These are phyloP conservation scores for Cyclocybe cylindracea DNA, from an alignment of 768 basidiomycete species.

Conservation along the genomic window DNA sequence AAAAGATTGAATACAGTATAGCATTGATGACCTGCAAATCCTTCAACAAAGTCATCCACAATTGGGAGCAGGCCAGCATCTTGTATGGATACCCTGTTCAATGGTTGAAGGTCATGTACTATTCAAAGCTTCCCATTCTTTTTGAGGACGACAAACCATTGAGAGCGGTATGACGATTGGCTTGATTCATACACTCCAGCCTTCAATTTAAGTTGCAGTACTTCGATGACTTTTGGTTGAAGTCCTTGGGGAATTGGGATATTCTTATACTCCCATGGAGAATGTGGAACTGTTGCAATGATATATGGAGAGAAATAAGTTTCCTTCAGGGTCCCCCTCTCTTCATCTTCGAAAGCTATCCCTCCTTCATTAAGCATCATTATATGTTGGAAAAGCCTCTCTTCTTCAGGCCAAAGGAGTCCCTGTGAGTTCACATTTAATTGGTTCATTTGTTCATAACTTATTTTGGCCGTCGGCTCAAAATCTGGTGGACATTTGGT, in stretches of 20 bases:
- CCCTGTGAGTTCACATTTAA: constrained; percentile 8
- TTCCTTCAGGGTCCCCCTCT: constrained; percentile 14
- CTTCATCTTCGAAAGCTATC: constrained; percentile 12
- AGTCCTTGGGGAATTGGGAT: constrained; percentile 32
- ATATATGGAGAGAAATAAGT: constrained; percentile 19
- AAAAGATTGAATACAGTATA: constrained; percentile 31
- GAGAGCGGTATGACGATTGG: no score
- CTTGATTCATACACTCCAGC: no score
- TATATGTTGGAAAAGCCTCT: constrained; percentile 31
- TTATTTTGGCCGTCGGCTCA: constrained; percentile 18
- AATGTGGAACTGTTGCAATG: constrained; percentile 25
- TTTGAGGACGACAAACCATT: no score
- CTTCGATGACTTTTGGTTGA: constrained; percentile 19
- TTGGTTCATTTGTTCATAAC: constrained; percentile 13
- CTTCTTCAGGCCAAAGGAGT: constrained; percentile 27
- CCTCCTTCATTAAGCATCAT: constrained; percentile 23
- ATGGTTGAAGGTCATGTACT: constrained; percentile 28
- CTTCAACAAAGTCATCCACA: constrained; percentile 20
- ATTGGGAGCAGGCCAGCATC: constrained; percentile 25
- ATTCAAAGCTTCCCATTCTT: constrained; percentile 16
- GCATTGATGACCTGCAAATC: no score
- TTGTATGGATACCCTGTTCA: constrained; percentile 28
- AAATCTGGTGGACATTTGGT: constrained; percentile 17
- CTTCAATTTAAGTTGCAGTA: constrained; percentile 26
- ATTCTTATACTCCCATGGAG: constrained; percentile 27